These are phyloP conservation scores for Auricularia sp. DNA, from an alignment of 768 basidiomycete genomes.

Conservation along the genomic window DNA sequence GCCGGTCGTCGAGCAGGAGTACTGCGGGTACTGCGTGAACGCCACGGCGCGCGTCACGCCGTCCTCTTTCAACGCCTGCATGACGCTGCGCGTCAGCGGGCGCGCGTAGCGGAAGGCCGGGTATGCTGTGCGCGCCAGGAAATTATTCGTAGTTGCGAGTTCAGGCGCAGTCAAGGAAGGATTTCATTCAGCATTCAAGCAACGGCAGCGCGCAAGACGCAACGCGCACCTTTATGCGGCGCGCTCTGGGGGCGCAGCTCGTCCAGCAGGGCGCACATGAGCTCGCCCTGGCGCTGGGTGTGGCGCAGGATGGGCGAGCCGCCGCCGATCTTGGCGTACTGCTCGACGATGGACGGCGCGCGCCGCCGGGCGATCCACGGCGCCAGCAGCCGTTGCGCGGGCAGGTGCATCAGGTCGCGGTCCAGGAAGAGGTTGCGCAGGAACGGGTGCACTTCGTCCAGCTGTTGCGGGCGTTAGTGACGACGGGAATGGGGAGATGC, in stretches of 20 bases:
- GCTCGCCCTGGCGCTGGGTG: constrained; percentile 78
- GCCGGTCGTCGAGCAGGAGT: constrained; percentile 95
- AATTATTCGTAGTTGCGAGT: too few relatives aligned
- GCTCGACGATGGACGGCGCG: constrained; percentile 80
- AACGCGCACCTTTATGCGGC: constrained; percentile 41
- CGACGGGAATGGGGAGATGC: constrained; percentile 3
- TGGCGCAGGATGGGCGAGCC: constrained; percentile 92
- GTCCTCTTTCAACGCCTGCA: constrained; percentile 76
- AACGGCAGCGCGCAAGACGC: too few relatives aligned
- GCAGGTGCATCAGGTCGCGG: constrained; percentile 89
- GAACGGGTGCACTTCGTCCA: constrained; percentile 87
- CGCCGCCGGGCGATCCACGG: constrained; percentile 82
- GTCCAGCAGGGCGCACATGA: constrained; percentile 84
- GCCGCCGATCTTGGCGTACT: constrained; percentile 91
- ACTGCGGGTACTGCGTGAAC: constrained; percentile 98
- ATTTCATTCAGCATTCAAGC: too few relatives aligned
- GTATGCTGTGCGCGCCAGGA: constrained; percentile 53
- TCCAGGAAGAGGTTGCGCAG: constrained; percentile 84
- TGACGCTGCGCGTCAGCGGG: constrained; percentile 76
- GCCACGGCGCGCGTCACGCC: constrained; percentile 88
- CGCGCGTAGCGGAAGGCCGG: constrained; percentile 91
- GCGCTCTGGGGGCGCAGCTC: constrained; percentile 90
- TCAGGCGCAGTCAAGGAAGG: too few relatives aligned
- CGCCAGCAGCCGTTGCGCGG: constrained; percentile 80
- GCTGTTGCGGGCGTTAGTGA: constrained; percentile 33